phyloP scores from a whole-genome alignment of 2,329 filamentous ascomycete genomes.

The Ceratocystis variospora region DNA sequence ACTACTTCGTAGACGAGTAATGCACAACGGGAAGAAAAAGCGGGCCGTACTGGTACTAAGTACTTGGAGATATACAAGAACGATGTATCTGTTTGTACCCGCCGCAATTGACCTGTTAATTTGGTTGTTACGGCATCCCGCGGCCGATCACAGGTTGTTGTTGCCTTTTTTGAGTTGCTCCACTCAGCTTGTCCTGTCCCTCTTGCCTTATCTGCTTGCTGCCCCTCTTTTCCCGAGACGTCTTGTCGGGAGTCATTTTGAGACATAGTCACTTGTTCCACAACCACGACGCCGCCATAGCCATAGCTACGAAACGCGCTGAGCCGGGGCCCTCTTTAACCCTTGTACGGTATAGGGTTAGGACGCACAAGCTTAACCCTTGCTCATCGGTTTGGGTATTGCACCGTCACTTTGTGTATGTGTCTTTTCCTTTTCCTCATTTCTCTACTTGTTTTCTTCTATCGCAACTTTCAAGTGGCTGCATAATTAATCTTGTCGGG shows the following conservation, averaged over 20 bases:
- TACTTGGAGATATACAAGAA: neutral
- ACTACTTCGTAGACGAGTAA: neutral
- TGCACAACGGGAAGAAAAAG: neutral
- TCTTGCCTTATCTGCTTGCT: neutral
- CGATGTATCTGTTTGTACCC: neutral
- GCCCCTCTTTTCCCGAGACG: neutral
- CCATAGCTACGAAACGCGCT: neutral
- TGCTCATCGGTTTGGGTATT: neutral
- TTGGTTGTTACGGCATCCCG: neutral
- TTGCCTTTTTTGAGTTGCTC: neutral
- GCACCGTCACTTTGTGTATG: neutral
- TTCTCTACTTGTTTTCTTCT: neutral
- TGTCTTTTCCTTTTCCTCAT: neutral
- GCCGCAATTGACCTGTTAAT: neutral
- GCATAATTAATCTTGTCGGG: neutral
- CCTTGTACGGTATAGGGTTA: neutral
- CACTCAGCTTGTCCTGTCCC: neutral
- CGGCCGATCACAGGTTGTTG: constrained; percentile 4
- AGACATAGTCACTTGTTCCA: constrained; percentile 2
- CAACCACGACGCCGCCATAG: neutral
- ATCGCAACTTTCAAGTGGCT: neutral
- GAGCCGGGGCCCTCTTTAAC: neutral
- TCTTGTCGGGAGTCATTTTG: neutral
- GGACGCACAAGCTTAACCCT: neutral
- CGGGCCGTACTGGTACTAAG: neutral